These are phyloP conservation scores for Herpetomonas samuelpessoai DNA, from an alignment of 208 protist genomes.

Conservation along the genomic window DNA sequence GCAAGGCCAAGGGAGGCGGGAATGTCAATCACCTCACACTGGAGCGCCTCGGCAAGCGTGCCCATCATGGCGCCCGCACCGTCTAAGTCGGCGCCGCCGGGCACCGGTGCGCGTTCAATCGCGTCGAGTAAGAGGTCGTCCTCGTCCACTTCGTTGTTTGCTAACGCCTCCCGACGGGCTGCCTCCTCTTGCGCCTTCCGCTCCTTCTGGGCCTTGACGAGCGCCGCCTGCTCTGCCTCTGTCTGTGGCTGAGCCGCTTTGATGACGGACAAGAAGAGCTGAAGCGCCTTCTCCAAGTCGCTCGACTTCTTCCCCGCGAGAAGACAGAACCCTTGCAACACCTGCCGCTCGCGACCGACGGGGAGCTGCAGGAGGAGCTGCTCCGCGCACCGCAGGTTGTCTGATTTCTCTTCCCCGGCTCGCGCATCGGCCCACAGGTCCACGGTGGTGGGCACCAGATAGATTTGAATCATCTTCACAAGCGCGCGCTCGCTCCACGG, in stretches of 20 bases:
- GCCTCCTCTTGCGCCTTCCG: constrained; percentile 10
- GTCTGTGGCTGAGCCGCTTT: constrained; percentile 16
- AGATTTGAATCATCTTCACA: constrained; percentile 94
- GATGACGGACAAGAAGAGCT: constrained; percentile 56
- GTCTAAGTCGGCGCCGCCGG: no score
- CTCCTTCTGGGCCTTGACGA: constrained; percentile 10
- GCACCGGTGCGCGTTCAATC: no score
- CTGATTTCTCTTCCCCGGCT: constrained; percentile 39
- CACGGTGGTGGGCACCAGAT: constrained; percentile 80
- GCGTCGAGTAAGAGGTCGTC: constrained; percentile 53
- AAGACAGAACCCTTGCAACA: constrained; percentile 78
- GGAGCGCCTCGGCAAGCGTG: constrained; percentile 35
- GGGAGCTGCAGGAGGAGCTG: constrained; percentile 79
- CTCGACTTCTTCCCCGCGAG: constrained; percentile 56
- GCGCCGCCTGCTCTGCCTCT: not conserved
- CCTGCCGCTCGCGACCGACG: constrained; percentile 45
- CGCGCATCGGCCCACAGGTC: constrained; percentile 70
- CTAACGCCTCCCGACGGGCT: no score
- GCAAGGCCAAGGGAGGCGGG: constrained; percentile 74
- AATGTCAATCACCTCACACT: constrained; percentile 43
- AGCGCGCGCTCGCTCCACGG: constrained; percentile 82
- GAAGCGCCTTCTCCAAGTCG: constrained; percentile 72
- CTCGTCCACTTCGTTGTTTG: constrained; percentile 36
- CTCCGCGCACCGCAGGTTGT: constrained; percentile 82
- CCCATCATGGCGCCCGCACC: no score